Base-by-base conservation (phyloP, 1,284 basidiomycete species). In the Austropuccinia psidii region DNA sequence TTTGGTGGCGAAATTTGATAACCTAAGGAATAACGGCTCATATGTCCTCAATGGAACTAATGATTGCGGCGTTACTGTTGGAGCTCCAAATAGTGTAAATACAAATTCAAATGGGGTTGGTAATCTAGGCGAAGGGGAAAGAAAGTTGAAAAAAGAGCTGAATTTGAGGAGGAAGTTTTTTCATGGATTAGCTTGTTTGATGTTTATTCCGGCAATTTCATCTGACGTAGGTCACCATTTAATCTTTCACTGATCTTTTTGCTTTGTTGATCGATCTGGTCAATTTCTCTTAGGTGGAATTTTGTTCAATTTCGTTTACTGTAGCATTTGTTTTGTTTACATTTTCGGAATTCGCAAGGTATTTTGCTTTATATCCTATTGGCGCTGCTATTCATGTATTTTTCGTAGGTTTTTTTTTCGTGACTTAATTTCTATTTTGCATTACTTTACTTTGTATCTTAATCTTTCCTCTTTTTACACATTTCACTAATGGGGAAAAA, bases 121-220 rank as follows among this genome's bases (percentile, higher is more conserved):
- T n/a, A n/a, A n/a, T n/a, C n/a, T n/a, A n/a, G n/a, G n/a, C n/a
- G n/a, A n/a, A n/a, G n/a, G n/a, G n/a, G n/a, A n/a, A n/a, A n/a
- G n/a, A n/a, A n/a, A n/a, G n/a, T n/a, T n/a, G 11, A 60, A 41
- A 33, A 17, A 55, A 55, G 19, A 47, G 8, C 54, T 98, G 75
- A 98, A 99, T 80, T 91, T 91, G n/a, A 85, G 95, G 69, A 85
- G 96, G 73, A 99, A 99, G 82, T 97, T 90, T 82, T 99, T 99
- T 83, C 96, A 99, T 83, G 91, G 88, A 17, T 84, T 98, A 41
- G 93, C 95, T 0, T 93, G 98, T 62, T 84, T 92, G 43, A 94
- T 98, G 90, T 98, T 98, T 80, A 83, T 96, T 50, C 96, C 96
- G 4, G 94, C 93, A 0, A 88, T 98, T 67, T 89, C 88, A 0